Conservation (phyloP, 2,329 filamentous ascomycete species). For the Ascocoryne sarcoides region DNA sequence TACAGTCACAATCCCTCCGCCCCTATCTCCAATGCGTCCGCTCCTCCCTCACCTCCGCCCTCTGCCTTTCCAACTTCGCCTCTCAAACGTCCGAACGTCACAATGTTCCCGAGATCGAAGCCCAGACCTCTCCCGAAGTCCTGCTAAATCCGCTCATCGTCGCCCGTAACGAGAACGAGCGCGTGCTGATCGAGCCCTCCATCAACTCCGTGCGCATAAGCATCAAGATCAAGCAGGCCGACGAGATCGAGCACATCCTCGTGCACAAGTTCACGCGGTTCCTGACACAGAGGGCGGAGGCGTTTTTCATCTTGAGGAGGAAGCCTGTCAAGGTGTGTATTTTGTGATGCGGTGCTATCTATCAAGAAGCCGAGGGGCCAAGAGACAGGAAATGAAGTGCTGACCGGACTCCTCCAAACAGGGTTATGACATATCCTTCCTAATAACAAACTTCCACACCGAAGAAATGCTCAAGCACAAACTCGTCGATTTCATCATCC, state of each 20-base stretch:
- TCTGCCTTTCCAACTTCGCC: constrained; percentile 93
- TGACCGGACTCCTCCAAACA: constrained; percentile 32
- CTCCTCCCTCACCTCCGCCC: constrained; percentile 84
- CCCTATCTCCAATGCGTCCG: constrained; percentile 96
- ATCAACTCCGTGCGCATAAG: constrained; percentile 96
- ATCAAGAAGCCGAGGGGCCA: not conserved
- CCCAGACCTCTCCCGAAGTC: constrained; percentile 84
- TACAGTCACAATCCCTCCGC: constrained; percentile 86
- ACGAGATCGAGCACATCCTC: constrained; percentile 96
- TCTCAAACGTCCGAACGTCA: constrained; percentile 94
- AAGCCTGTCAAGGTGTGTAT: constrained; percentile 81
- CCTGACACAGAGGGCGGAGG: constrained; percentile 89
- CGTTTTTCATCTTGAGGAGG: constrained; percentile 90
- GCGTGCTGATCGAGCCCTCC: constrained; percentile 89
- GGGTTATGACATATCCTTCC: constrained; percentile 97
- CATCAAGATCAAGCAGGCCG: constrained; percentile 98
- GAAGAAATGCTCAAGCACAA: constrained; percentile 99
- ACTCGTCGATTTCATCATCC: constrained; percentile 96
- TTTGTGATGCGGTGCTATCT: not conserved
- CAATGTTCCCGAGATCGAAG: constrained; percentile 97
- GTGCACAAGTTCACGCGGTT: constrained; percentile 98
- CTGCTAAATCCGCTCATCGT: constrained; percentile 85
- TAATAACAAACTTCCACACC: constrained; percentile 98
- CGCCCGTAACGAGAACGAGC: constrained; percentile 93
- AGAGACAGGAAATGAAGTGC: not conserved